Base-by-base conservation (phyloP, 306 rosid genomes). In the Vigna unguiculata region DNA sequence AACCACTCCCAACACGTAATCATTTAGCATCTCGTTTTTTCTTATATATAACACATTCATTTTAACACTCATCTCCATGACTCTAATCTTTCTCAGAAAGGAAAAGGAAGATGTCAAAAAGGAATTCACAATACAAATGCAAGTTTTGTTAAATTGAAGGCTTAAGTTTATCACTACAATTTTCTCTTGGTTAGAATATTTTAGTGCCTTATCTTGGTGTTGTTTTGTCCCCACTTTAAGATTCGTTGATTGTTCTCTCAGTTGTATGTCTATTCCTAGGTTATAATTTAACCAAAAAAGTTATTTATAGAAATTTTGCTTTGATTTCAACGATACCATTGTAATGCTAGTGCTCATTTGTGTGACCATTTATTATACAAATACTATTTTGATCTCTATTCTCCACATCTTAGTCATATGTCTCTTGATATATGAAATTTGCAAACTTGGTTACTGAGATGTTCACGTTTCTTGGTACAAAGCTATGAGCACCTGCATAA, bases 401-500 rank as follows among this genome's bases (percentile, higher is more conserved):
- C 21, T 15, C 41, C 40, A 59, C 43, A 30, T 30, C 43, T 60
- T 60, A 15, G 1, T 22, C 60, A 54, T 61, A 32, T 59, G 30
- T 28, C 65, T 13, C 19, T 28, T 13, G 19, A 59, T 13, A 59
- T 5, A 1, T 30, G 46, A 47, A 61, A 21, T 32, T 17, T 28
- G 22, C 13, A 16, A n/a, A 38, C 11, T 11, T 28, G 1, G 32
- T 28, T 43, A 14, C 13, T 21, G 32, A 40, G 22, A 43, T 22
- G 51, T 20, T 40, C 17, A 40, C 21, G 69, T 62, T 61, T 30
- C 15, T 62, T 62, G 69, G 69, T 62, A 62, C 47, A 61, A 61
- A 32, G 13, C 66, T 14, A 6, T 61, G n/a, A 61, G 46, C 21
- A 62, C 69, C 69, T 36, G 47, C 25, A 62, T 1, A 62, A 62